These are phyloP conservation scores for Lactarius hengduanensis DNA, from an alignment of 768 basidiomycete genomes.

Conservation along the genomic window DNA sequence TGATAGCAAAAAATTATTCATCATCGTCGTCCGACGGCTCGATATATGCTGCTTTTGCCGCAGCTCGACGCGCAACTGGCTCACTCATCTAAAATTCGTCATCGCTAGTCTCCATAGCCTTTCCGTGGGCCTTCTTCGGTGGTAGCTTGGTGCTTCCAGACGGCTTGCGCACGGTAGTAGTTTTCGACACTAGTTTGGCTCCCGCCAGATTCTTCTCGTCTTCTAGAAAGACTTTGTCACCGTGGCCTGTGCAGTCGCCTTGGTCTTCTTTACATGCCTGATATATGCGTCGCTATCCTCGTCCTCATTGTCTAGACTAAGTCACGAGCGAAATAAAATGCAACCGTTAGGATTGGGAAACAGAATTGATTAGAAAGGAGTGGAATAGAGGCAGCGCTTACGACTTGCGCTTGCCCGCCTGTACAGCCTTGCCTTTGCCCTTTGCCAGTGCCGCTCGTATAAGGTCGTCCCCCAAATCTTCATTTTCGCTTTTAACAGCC, in stretches of 20 bases:
- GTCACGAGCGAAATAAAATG: not conserved
- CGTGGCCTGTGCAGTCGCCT: slow-evolving; percentile 36
- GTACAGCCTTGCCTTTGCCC: slow-evolving; percentile 47
- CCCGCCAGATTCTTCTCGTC: slow-evolving; percentile 38
- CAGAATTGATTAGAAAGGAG: not conserved
- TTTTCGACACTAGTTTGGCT: slow-evolving; percentile 17
- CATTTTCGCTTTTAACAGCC: slow-evolving; percentile 33
- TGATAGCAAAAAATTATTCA: slow-evolving; percentile 29
- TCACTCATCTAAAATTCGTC: slow-evolving; percentile 46
- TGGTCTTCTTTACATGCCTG: slow-evolving; percentile 58
- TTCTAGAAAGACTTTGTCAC: slow-evolving; percentile 60
- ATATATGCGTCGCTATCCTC: slow-evolving; percentile 28
- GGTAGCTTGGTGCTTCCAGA: slow-evolving; percentile 48
- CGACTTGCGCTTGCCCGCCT: slow-evolving; percentile 68
- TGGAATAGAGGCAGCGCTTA: slow-evolving; percentile 33
- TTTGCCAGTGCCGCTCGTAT: slow-evolving; percentile 35
- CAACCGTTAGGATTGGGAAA: not conserved
- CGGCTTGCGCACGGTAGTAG: slow-evolving; percentile 42
- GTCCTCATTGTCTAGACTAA: slow-evolving; percentile 6
- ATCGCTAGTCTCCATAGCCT: slow-evolving; percentile 40
- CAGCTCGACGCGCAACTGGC: slow-evolving; percentile 37
- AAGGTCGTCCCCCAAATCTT: slow-evolving; percentile 42
- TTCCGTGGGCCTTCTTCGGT: slow-evolving; percentile 24
- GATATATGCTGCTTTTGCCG: slow-evolving; percentile 35
- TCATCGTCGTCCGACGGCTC: slow-evolving; percentile 44